Evolutionary conservation across 2,329 filamentous ascomycete genomes (phyloP).

Genomic region (Sarocladiaceae sp.): DNA sequence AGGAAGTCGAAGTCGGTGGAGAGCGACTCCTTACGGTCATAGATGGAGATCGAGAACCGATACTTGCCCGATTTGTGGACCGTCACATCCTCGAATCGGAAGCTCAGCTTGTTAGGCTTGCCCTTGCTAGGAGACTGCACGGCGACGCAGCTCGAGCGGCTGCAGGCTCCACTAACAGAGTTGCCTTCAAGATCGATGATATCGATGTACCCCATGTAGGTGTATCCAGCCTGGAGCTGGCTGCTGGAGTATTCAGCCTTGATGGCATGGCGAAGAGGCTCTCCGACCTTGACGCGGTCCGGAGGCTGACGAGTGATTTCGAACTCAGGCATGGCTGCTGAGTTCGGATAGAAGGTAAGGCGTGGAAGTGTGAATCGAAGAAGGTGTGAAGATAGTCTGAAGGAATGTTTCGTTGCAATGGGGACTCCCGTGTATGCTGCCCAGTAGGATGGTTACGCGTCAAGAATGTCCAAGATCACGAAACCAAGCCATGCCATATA

Average conservation of each 20-base stretch:
- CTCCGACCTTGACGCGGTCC: background rate
- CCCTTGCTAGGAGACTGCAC: background rate
- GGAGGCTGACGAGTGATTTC: background rate
- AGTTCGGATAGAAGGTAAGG: too few relatives aligned
- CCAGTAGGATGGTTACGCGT: too few relatives aligned
- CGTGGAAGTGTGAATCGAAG: too few relatives aligned
- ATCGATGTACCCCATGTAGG: conserved; percentile 3
- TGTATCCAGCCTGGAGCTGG: background rate
- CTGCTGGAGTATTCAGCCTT: background rate
- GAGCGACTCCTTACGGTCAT: background rate
- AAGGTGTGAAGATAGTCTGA: too few relatives aligned
- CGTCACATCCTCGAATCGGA: background rate
- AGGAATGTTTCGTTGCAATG: too few relatives aligned
- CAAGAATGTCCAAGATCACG: too few relatives aligned
- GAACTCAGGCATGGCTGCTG: conserved; percentile 1
- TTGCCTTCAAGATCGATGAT: background rate
- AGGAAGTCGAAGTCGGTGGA: background rate
- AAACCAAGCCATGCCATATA: too few relatives aligned
- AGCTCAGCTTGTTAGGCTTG: conserved; percentile 4
- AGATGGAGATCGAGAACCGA: background rate
- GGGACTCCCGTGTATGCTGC: too few relatives aligned
- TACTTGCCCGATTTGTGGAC: background rate
- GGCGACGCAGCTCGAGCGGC: background rate
- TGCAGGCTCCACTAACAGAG: background rate
- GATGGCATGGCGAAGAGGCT: background rate